Evolutionary conservation across 345 rosid genomes (phyloP), one percentile per base, ranked within the genome.

Genomic region (Triadica sebifera): DNA sequence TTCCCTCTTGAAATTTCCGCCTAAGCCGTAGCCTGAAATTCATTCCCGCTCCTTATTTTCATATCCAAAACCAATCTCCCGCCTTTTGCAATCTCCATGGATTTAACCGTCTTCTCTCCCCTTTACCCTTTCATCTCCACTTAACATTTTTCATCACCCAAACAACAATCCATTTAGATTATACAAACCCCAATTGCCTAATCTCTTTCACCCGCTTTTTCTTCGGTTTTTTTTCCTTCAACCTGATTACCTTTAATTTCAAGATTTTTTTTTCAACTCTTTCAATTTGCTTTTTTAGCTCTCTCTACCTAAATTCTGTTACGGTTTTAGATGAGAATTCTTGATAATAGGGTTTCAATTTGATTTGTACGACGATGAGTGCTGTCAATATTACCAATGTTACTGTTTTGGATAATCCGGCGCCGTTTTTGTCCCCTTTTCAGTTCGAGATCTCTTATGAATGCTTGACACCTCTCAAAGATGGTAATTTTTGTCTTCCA

Each of bases 401-500:
- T 46, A 70, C 93, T 66, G 99, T 95, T 0, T 71, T 95, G 80
- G 98, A 95, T 50, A 95, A 95, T 60, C 98, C 98, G 7, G 96
- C 99, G 34, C 87, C 93, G 8, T 95, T 95, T 76, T 79, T 85
- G 70, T 84, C 88, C 74, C 96, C 99, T 0, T 90, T 95, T 79
- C 98, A 93, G 89, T 95, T 95, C 82, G 99, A 95, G 86, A 93
- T 95, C 76, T 93, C 99, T 17, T 95, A 95, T 75, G 99, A 95
- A 88, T 91, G 99, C 74, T 84, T 95, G 83, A 87, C 91, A 62
- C 90, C 98, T 77, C 98, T 95, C 72, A 88, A 95, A 83, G 97
- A 95, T 79, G 99, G 99, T 95, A 89, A 47, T 58, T 12, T 72
- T 66, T 29, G 63, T 62, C 52, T 49, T 43, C 24, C 9, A 13